Evolutionary conservation across 805 yeast species (phyloP), one percentile per base, ranked within the genome.

Genomic region (Candida montana): DNA sequence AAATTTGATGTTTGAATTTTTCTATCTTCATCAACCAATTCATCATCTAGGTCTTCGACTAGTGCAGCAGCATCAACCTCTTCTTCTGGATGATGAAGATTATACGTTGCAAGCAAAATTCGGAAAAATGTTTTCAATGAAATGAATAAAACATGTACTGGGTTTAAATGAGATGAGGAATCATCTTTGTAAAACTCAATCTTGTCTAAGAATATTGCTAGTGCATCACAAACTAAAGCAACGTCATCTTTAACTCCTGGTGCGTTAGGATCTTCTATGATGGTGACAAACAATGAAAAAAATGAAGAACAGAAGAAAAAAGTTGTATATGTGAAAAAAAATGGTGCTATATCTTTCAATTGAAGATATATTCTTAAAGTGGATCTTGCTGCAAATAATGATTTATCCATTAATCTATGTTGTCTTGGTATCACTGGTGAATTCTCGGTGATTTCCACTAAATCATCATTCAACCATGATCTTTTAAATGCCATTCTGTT

Each of bases 401-500:
- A 52, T 13, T 38, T 49, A 18, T 31, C 26, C 48, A 56, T 54
- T 28, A 50, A 27, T 27, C 30, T 31, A 17, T 39, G 32, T 35
- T 54, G 58, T 13, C 39, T 28, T 20, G 56, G 53, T 2, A 47
- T 31, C 5, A 31, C 24, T 4, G 27, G 23, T 10, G 36, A 28
- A 31, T 10, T 29, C 15, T 36, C 39, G 18, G 41, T 40, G 29
- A 44, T 41, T 16, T 33, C 33, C 2, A 39, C 41, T 15, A 42
- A 11, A 30, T 50, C 54, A 33, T 45, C 51, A 45, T 46, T 47
- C 15, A 48, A 28, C 61, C 59, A 56, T 2, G 55, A 48, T 33
- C 51, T 46, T 8, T 47, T 48, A 18, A 54, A 56, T 3, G 61
- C 56, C 55, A 55, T 49, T 44, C 59, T 48, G 44, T 55, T 56